phyloP scores from a whole-genome alignment of 345 rosid species.

The Gossypium turneri region DNA sequence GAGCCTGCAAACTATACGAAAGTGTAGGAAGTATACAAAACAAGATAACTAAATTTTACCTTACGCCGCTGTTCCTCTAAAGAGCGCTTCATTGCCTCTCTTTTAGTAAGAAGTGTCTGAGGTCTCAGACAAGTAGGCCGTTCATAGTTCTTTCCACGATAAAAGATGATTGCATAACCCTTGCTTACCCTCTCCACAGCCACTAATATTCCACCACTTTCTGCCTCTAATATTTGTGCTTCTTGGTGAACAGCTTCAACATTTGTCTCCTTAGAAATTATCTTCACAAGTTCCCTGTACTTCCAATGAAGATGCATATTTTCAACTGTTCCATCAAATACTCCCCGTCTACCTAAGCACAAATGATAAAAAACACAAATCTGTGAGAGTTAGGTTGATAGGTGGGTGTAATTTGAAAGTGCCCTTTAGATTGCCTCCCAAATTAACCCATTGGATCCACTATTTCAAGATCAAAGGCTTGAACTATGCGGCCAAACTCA shows the following conservation, averaged over 20 bases:
- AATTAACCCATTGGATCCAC: slow-evolving; percentile 8
- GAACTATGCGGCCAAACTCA: slow-evolving; percentile 32
- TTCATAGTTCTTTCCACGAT: slow-evolving; percentile 89
- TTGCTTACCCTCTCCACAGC: slow-evolving; percentile 77
- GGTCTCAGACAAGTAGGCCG: slow-evolving; percentile 80
- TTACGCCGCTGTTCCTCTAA: slow-evolving; percentile 74
- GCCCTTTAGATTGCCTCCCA: background rate
- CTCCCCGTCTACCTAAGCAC: slow-evolving; percentile 77
- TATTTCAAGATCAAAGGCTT: slow-evolving; percentile 5
- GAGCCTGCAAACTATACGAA: background rate
- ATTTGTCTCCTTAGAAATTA: slow-evolving; percentile 57
- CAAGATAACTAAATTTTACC: slow-evolving; percentile 41
- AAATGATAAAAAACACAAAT: slow-evolving; percentile 22
- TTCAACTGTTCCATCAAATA: slow-evolving; percentile 86
- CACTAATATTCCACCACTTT: slow-evolving; percentile 90
- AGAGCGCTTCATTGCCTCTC: slow-evolving; percentile 74
- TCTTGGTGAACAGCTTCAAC: slow-evolving; percentile 55
- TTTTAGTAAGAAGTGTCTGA: slow-evolving; percentile 67
- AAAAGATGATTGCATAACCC: slow-evolving; percentile 81
- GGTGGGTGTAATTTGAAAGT: background rate
- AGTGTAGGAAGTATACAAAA: background rate
- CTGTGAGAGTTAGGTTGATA: too few relatives aligned
- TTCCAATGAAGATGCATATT: slow-evolving; percentile 99
- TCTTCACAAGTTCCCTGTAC: slow-evolving; percentile 92
- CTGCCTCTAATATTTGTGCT: slow-evolving; percentile 69